Conservation (phyloP, 192 early-diverging fungal genomes). For the Backusella westeae region DNA sequence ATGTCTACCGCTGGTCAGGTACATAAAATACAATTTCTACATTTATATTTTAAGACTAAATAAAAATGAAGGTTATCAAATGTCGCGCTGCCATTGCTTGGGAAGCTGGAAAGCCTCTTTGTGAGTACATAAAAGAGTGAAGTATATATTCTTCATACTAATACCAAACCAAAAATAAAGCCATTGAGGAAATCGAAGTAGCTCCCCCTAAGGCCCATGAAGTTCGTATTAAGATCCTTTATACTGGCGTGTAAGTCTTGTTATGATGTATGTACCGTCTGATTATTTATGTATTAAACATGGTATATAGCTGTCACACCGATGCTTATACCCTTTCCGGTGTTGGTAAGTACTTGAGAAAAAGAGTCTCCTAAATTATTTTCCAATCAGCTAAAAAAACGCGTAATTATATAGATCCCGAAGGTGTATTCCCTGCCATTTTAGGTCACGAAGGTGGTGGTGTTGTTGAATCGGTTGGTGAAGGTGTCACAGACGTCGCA, state of each 20-base stretch:
- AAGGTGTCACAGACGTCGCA: constrained; percentile 86
- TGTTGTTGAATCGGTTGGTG: constrained; percentile 94
- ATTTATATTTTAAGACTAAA: neutral
- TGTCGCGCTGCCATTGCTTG: constrained; percentile 96
- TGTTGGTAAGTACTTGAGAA: constrained; percentile 13
- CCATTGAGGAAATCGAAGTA: constrained; percentile 92
- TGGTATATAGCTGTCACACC: constrained; percentile 73
- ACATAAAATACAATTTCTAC: neutral
- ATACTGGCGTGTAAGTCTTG: constrained; percentile 76
- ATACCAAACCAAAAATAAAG: constrained; percentile 38
- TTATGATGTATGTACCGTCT: neutral
- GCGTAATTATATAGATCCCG: constrained; percentile 54
- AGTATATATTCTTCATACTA: neutral
- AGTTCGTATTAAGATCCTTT: constrained; percentile 88
- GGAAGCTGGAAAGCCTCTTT: constrained; percentile 88
- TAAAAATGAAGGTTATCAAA: constrained; percentile 47
- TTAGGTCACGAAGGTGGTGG: constrained; percentile 96
- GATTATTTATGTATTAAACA: constrained; percentile 19
- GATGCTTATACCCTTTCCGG: constrained; percentile 96
- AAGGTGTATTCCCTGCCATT: constrained; percentile 90
- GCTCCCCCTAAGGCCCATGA: constrained; percentile 92
- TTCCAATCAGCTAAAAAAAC: neutral
- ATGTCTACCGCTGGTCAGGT: constrained; percentile 29
- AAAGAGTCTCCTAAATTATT: constrained; percentile 34
- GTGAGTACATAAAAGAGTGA: constrained; percentile 52